These are phyloP conservation scores for Aspergillus diversus DNA, from an alignment of 495 filamentous ascomycete genomes.

Conservation along the genomic window DNA sequence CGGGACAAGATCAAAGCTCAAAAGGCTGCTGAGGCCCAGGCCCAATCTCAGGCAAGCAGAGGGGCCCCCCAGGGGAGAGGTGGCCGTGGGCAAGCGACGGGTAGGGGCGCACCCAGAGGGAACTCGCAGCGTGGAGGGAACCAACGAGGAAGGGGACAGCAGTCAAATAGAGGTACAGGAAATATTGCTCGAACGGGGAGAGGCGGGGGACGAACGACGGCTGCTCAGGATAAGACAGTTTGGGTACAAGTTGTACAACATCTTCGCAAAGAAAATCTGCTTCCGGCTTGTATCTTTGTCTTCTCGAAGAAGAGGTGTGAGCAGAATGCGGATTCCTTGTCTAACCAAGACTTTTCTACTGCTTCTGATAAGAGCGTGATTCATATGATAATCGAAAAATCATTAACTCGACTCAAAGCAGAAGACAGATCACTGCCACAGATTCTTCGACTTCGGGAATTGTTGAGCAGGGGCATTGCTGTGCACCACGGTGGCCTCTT, in stretches of 20 bases:
- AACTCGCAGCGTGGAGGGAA: constrained; percentile 48
- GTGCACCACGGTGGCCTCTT: constrained; percentile 95
- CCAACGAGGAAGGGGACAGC: constrained; percentile 62
- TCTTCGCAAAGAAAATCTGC: constrained; percentile 79
- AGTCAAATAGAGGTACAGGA: constrained; percentile 65
- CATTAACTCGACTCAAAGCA: constrained; percentile 86
- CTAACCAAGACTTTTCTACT: constrained; percentile 91
- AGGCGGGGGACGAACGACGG: constrained; percentile 79
- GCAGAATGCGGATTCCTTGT: constrained; percentile 92
- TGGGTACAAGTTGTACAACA: constrained; percentile 96
- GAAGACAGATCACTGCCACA: constrained; percentile 90
- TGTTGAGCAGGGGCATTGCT: constrained; percentile 86
- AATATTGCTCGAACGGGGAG: constrained; percentile 88
- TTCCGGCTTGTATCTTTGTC: constrained; percentile 95
- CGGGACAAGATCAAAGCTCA: constrained; percentile 75
- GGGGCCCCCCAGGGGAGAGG: constrained; percentile 52
- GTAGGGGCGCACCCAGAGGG: constrained; percentile 34
- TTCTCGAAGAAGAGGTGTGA: constrained; percentile 98
- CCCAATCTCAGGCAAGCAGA: constrained; percentile 52
- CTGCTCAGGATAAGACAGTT: constrained; percentile 91
- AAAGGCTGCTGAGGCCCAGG: constrained; percentile 51
- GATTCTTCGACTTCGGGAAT: constrained; percentile 82
- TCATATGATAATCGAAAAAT: constrained; percentile 97
- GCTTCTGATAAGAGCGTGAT: constrained; percentile 92
- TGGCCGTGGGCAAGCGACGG: constrained; percentile 48